These are phyloP conservation scores for Grosmannia serpens DNA, from an alignment of 2,329 filamentous ascomycete genomes.

Conservation along the genomic window DNA sequence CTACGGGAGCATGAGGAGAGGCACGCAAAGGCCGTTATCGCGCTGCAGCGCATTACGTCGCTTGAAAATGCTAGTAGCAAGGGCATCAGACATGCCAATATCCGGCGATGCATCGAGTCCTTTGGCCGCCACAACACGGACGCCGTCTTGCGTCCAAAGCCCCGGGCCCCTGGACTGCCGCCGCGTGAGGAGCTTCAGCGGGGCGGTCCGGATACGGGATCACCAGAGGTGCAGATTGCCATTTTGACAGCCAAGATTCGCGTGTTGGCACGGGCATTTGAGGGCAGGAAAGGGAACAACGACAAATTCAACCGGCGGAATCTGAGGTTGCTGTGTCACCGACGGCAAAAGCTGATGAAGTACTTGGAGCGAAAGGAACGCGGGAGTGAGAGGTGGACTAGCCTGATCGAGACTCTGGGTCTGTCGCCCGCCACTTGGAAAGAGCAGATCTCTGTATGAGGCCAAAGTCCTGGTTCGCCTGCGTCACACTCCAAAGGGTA, in stretches of 20 bases:
- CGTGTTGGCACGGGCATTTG: slow-evolving; percentile 60
- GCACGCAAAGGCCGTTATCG: slow-evolving; percentile 61
- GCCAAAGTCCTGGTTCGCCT: background rate
- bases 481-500: background rate
- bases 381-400: slow-evolving; percentile 79
- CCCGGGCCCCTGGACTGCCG: slow-evolving; percentile 31
- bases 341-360: slow-evolving; percentile 73
- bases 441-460: slow-evolving; percentile 63
- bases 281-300: slow-evolving; percentile 56
- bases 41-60: slow-evolving; percentile 66
- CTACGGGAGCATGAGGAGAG: slow-evolving; percentile 34
- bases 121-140: slow-evolving; percentile 93
- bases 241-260: slow-evolving; percentile 92
- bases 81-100: slow-evolving; percentile 71
- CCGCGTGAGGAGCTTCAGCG: slow-evolving; percentile 36
- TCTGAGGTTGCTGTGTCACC: slow-evolving; percentile 73
- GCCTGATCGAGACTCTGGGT: slow-evolving; percentile 74
- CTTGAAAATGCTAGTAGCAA: slow-evolving; percentile 67
- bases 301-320: slow-evolving; percentile 95
- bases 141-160: slow-evolving; percentile 49
- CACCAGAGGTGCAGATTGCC: slow-evolving; percentile 93
- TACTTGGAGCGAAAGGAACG: slow-evolving; percentile 86
- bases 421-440: slow-evolving; percentile 83
- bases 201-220: slow-evolving; percentile 85
- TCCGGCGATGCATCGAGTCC: slow-evolving; percentile 69